Percentiles rank a stretch among this genome's conserved stretches.
These are phyloP conservation scores for Seiridium cupressi DNA, from an alignment of 2,329 filamentous ascomycete genomes.

Conservation along the genomic window DNA sequence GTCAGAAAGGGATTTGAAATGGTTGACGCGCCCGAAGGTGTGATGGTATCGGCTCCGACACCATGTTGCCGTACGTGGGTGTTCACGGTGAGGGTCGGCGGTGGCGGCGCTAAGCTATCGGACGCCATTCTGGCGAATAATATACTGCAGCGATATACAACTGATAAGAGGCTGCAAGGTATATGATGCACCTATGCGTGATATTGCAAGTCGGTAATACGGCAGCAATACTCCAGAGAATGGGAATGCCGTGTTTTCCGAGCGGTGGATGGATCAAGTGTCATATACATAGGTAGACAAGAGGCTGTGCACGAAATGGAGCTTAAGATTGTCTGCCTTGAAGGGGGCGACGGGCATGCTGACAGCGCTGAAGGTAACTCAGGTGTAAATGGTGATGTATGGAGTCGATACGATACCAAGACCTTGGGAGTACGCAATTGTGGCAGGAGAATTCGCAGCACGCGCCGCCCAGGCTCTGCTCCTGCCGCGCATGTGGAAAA, in stretches of 20 bases:
- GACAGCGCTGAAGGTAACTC: neutral
- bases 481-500: neutral
- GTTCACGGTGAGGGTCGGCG: constrained; percentile 24
- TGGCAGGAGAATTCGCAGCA: neutral
- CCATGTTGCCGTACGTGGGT: constrained; percentile 23
- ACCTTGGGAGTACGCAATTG: constrained; percentile 1
- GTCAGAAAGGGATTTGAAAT: constrained; percentile 30
- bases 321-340: neutral
- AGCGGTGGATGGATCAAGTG: neutral
- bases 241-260: constrained; percentile 2
- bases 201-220: neutral
- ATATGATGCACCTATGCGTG: neutral
- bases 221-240: neutral
- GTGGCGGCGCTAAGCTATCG: constrained; percentile 24
- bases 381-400: neutral
- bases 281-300: neutral
- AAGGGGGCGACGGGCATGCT: neutral
- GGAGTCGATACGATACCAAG: neutral
- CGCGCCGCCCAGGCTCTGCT: neutral
- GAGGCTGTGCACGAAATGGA: neutral
- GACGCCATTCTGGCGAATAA: constrained; percentile 6
- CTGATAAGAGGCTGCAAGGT: neutral
- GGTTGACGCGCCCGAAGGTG: constrained; percentile 25
- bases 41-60: constrained; percentile 24
- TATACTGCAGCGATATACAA: neutral